Base-by-base conservation (phyloP, 2,329 filamentous ascomycete species). In the Bertia moriformis region DNA sequence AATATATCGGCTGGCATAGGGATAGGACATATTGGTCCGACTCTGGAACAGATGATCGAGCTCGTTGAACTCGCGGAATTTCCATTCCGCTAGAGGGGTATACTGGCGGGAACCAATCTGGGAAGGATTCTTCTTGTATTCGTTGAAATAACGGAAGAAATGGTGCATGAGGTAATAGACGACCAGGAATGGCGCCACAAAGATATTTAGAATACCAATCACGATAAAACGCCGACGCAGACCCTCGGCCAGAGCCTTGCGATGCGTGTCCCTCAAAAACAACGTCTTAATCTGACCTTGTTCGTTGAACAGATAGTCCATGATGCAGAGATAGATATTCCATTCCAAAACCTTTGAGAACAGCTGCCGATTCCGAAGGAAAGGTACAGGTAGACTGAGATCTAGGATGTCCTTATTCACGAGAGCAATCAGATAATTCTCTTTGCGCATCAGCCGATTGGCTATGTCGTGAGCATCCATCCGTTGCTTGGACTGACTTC, bases 21-120 rank as follows among this genome's bases (percentile, higher is more conserved):
- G 88, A 51, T 91, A 87, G 1, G 91, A 94, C 82, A 96, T 93
- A 46, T 93, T 88, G 32, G 89, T 67, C 15, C 91, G 78, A 46
- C 89, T 83, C 43, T 87, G 74, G 50, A 96, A 98, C 2, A 96
- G 69, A 57, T 98, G 91, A 41, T 82, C 81, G 1, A 98, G 69
- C 57, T 98, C 91, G 51, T 98, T 98, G 68, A 96, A 98, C 55
- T 96, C 89, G 37, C 91, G 80, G 45, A 98, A 95, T 51, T 95
- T 96, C 91, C 91, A 98, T 55, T 94, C 83, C 0, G 91, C 91
- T 38, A 94, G 72, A 1, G 87, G 84, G 0, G 89, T 96, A 54
- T 95, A 98, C 46, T 87, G 80, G 30, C 91, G 78, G 14, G 86
- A 81, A n/a, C 84, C 83, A 27, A 94, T 73, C 45, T 87, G 79